Evolutionary conservation across 179 eudicot species (phyloP), one percentile per base, ranked within the genome.

Genomic region (Gypsophila paniculata): DNA sequence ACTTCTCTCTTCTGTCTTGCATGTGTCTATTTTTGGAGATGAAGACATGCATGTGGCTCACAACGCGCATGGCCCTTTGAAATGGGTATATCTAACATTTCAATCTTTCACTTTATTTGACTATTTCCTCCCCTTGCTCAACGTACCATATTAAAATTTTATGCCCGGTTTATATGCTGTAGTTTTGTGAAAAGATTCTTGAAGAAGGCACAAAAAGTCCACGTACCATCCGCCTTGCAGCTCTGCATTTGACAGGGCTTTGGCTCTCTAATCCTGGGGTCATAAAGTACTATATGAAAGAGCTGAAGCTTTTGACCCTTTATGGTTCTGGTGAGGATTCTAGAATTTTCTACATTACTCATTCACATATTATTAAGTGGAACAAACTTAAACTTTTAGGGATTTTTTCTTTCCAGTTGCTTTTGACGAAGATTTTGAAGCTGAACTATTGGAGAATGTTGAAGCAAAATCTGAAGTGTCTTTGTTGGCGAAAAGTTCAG

Each of bases 351-450:
- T 52, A 11, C 49, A 18, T 1, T 1, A 23, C 60, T 54, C 21
- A 9, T 21, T 66, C 21, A 21, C 67, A 70, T 19, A 53, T 34
- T 58, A 53, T n/a, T n/a, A 1, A 38, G 19, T 51, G 12, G n/a
- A 39, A 29, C 19, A 10, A 6, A 25, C 32, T 17, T 12, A 36
- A 36, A 49, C 19, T 57, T 32, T 53, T 59, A 38, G 8, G 52
- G 18, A 63, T 46, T 60, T 15, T 25, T 26, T 59, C 48, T 75
- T 62, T 53, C 63, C 83, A 92, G 99, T 91, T 86, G 99, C 99
- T 58, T 94, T 94, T 78, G 97, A 94, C 79, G 99, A 94, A 78
- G 99, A 94, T 82, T 94, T 91, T 83, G 96, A 91, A 87, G 97
- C 86, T 71, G 97, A 94, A 77, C 75, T 94, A 72, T 77, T 78